A percentile compares a stretch with the other conserved stretches of the same genome.
These are phyloP conservation scores for Collybiopsis confluens DNA, from an alignment of 768 basidiomycete genomes.

Conservation along the genomic window DNA sequence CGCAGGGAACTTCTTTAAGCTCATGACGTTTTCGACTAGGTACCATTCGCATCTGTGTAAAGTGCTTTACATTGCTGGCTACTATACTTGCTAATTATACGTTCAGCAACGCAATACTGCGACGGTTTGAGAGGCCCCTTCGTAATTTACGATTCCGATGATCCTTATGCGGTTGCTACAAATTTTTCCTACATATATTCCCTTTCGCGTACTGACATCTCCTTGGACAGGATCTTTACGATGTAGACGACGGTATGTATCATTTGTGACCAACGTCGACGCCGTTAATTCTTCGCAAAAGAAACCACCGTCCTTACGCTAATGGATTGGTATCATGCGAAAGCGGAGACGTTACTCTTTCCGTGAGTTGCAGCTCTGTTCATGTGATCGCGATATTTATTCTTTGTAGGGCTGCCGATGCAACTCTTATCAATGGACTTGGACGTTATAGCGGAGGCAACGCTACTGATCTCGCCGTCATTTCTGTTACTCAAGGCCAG, in stretches of 20 bases:
- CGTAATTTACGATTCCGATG: conserved; percentile 42
- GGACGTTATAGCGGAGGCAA: conserved; percentile 11
- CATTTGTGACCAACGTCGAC: too few relatives aligned
- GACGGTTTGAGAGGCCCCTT: conserved; percentile 39
- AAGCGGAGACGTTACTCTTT: conserved; percentile 8
- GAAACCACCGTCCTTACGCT: conserved; percentile 40
- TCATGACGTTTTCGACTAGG: too few relatives aligned
- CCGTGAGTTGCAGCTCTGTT: neutral
- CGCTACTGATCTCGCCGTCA: conserved; percentile 10
- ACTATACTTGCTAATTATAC: conserved; percentile 26
- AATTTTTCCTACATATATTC: too few relatives aligned
- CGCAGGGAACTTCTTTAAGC: too few relatives aligned
- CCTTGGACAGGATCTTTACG: conserved; percentile 26
- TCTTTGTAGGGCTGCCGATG: conserved; percentile 19
- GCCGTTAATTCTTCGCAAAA: conserved; percentile 11
- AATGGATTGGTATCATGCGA: conserved; percentile 37
- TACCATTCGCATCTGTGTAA: conserved; percentile 15
- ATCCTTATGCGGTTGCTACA: conserved; percentile 26
- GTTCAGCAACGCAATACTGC: conserved; percentile 23
- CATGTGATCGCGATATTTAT: neutral
- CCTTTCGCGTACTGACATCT: too few relatives aligned
- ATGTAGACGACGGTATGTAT: conserved; percentile 39
- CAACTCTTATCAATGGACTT: conserved; percentile 23
- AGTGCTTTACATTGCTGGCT: conserved; percentile 26
- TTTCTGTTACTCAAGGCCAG: conserved; percentile 10